Evolutionary conservation across 2,329 filamentous ascomycete genomes (phyloP), one percentile per base, ranked within the genome.

Genomic region (Meredithiella fracta): DNA sequence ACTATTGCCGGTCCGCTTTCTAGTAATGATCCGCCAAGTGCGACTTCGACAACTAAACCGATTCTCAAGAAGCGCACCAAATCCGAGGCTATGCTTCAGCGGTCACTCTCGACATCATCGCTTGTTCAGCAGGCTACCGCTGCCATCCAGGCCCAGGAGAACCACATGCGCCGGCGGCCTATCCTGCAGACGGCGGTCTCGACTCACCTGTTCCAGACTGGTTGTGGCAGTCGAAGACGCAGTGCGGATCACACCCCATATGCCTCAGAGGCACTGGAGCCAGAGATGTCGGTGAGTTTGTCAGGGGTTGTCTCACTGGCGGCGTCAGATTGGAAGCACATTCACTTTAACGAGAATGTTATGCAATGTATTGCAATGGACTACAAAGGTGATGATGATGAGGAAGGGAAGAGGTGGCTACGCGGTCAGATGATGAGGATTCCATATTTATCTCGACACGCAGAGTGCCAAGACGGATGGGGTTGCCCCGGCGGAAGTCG

Each of bases 11-110:
- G 73, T 63, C 64, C 71, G 4, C 68, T 70, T 20, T 59, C 57
- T 54, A 69, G 68, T 2, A 69, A 71, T 20, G 31, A 64, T 65
- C 23, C 78, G 62, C 71, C 71, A 3, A 72, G 73, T 61, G 89
- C 86, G 0, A 84, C 88, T 60, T 69, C 85, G 61, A 79, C 80
- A 61, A 88, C 90, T 70, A 95, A 95, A 69, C 87, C 90, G 1
- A 97, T 97, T 59, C 70, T 98, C 58, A 97, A 97, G 72, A 97
- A 96, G 74, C 80, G 90, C 61, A 95, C 87, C 68, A 91, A 94
- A 76, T 97, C 91, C 0, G 91, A 97, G 68, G 78, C 94, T 44
- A 95, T 97, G 80, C 77, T 97, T 7, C 89, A 95, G 66, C 79
- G 83, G 60, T 96, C 90, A 0, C 68, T 96, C 6, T 94, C 90